Base-by-base conservation (phyloP, 1,139 yeast genomes). In the Saccharomyces pastorianus region DNA sequence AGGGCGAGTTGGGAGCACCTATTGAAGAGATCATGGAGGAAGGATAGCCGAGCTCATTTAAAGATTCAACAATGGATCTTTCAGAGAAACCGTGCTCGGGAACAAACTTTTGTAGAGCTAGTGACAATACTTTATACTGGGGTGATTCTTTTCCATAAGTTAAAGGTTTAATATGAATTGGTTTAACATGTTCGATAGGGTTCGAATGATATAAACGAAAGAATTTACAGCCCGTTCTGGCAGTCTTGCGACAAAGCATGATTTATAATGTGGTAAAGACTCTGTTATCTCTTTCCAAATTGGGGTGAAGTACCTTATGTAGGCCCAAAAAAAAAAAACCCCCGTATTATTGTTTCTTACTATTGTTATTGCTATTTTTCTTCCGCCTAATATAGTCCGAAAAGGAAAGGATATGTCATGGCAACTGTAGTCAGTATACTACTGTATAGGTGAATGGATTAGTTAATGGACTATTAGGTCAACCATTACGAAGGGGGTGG, bases 1-100 rank as follows among this genome's bases (percentile, higher is more conserved):
- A 59, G 17, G 70, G 70, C 11, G 69, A 59, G 51, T 68, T 67
- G 46, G 67, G 55, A 6, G 70, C 62, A 20, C 70, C 71, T 71
- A 88, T 79, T 2, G 84, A 75, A 2, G 85, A 79, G 48, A 78
- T 79, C 47, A 88, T 75, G n/a, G 89, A 80, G 57, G 88, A 90
- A 6, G 84, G 77, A 62, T 83, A 79, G 2, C 83, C 81, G 61
- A 82, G 70, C 6, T 82, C 84, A 42, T 82, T 76, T 6, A 85
- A 75, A 4, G 95, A 87, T 47, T 76, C 71, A 1, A 80, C 73
- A 6, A 93, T 73, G 11, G 96, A 83, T 46, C 72, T 69, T 48
- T 79, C 78, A 55, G 78, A 73, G 68, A 93, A 89, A 1, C 98
- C 98, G 55, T 71, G 74, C 51, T 70, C 63, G 1, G 96, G 96